These are phyloP conservation scores for Irpex lacteus DNA, from an alignment of 1,284 basidiomycete species.

Conservation along the genomic window DNA sequence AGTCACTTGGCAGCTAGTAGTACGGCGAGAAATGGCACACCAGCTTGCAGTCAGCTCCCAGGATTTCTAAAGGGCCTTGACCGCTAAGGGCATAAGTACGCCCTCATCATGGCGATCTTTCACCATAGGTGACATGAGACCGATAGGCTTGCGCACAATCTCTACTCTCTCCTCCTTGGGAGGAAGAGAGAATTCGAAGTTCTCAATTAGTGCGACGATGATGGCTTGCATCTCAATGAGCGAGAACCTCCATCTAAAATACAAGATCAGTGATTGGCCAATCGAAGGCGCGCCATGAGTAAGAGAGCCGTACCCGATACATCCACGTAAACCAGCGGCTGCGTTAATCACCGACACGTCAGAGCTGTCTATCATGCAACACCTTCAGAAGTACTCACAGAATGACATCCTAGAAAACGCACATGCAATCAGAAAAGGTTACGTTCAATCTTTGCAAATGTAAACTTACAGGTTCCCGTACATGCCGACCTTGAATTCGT, in stretches of 20 bases:
- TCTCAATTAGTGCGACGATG: constrained; percentile 7
- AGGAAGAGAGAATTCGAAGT: constrained; percentile 16
- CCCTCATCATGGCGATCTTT: constrained; percentile 19
- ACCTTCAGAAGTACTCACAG: constrained; percentile 1
- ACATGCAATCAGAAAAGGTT: neutral
- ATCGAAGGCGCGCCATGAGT: neutral
- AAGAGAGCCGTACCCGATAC: constrained; percentile 10
- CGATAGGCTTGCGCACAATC: constrained; percentile 19
- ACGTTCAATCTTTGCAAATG: neutral
- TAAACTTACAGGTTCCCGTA: constrained; percentile 5
- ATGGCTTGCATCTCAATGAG: constrained; percentile 14
- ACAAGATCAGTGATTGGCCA: neutral
- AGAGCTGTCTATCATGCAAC: neutral
- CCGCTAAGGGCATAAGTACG: constrained; percentile 17
- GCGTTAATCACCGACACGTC: neutral
- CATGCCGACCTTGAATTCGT: constrained; percentile 4
- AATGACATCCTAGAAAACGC: constrained; percentile 7
- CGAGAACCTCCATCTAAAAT: constrained; percentile 15
- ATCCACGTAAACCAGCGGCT: constrained; percentile 13
- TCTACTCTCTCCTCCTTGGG: constrained; percentile 14
- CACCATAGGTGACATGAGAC: constrained; percentile 21
- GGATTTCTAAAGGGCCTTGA: neutral
- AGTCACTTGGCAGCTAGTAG: too few species aligned
- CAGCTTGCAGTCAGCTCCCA: neutral
- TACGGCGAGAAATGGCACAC: neutral